phyloP scores from a whole-genome alignment of 2,329 filamentous ascomycete species.

The Hymenotorrendiella dingleyae region DNA sequence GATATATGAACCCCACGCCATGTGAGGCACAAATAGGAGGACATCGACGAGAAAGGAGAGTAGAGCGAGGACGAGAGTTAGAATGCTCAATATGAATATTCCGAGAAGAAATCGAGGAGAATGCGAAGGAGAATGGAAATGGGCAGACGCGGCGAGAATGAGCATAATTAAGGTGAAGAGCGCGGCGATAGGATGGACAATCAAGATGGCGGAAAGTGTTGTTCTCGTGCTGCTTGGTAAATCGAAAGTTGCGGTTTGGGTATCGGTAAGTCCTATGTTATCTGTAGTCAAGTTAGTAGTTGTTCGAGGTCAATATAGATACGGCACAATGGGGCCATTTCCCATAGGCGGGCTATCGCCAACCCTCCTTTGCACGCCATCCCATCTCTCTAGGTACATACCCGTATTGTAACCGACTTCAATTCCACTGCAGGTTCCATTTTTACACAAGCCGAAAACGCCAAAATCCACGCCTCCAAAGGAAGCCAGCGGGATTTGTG shows the following conservation, averaged over 20 bases:
- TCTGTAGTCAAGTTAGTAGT: conserved; percentile 17
- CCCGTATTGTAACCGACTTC: conserved; percentile 81
- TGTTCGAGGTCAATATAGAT: too few relatives aligned
- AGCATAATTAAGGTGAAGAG: conserved; percentile 82
- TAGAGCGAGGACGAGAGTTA: conserved; percentile 77
- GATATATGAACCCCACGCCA: conserved; percentile 91
- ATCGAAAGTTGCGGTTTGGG: conserved; percentile 43
- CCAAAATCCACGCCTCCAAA: conserved; percentile 77
- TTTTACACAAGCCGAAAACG: conserved; percentile 83
- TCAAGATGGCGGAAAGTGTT: conserved; percentile 78
- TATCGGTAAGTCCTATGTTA: conserved; percentile 20
- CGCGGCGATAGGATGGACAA: conserved; percentile 88
- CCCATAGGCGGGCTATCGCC: too few relatives aligned
- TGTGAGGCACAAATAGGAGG: conserved; percentile 86
- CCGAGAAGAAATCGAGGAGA: conserved; percentile 82
- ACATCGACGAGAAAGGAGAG: conserved; percentile 91
- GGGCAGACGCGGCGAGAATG: conserved; percentile 69
- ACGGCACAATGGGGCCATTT: too few relatives aligned
- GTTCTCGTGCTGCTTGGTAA: conserved; percentile 46
- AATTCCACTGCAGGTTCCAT: conserved; percentile 59
- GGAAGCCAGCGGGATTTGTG: conserved; percentile 74
- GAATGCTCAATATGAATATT: conserved; percentile 78
- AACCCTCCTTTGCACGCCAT: too few relatives aligned
- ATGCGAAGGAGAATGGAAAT: conserved; percentile 83
- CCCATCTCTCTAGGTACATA: conserved; percentile 40